Evolutionary conservation across 257 asterid genomes (phyloP).

Genomic region (Solanum sitiens): DNA sequence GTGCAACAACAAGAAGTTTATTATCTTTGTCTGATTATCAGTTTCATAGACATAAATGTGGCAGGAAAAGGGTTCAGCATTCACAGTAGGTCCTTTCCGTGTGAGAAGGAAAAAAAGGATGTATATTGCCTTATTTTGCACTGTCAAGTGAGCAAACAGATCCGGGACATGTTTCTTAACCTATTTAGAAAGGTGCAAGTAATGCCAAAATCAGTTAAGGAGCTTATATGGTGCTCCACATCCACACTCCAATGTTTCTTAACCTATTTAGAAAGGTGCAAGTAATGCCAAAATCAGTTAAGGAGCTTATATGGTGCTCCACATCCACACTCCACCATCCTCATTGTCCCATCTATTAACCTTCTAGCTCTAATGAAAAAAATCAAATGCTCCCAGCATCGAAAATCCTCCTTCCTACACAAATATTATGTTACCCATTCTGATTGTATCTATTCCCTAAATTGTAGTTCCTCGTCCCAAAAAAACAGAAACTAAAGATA

Average conservation of each 20-base stretch:
- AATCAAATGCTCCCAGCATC: neutral
- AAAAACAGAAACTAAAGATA: neutral
- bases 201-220: neutral
- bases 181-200: neutral
- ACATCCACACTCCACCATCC: neutral
- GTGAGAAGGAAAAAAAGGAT: neutral
- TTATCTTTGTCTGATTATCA: neutral
- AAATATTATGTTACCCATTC: neutral
- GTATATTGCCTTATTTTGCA: neutral
- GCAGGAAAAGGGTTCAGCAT: neutral
- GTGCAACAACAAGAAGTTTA: neutral
- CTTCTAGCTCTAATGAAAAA: neutral
- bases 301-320: neutral
- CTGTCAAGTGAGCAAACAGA: neutral
- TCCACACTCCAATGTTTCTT: neutral
- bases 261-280: neutral
- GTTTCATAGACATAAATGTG: neutral
- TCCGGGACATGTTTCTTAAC: neutral
- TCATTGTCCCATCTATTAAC: neutral
- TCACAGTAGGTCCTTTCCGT: neutral
- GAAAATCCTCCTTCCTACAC: neutral
- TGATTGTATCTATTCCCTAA: neutral
- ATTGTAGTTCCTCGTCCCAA: neutral
- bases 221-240: neutral
- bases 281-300: neutral